A percentile compares a stretch with the other conserved stretches of the same genome.
Conservation (phyloP, 2,329 filamentous ascomycete species). For the Colletotrichum chlorophyti region DNA sequence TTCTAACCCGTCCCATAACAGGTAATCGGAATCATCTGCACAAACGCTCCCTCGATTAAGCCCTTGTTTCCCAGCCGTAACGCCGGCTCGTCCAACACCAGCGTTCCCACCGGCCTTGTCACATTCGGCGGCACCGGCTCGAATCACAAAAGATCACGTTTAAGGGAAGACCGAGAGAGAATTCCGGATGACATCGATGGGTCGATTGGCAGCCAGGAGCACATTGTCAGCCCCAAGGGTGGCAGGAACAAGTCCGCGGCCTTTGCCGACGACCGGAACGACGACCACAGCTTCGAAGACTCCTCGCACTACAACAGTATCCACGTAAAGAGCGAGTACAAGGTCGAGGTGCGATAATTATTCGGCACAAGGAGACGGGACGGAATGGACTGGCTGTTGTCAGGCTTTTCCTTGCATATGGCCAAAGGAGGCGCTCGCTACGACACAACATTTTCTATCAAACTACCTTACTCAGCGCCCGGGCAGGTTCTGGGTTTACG, state of each 20-base stretch:
- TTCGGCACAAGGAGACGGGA: too few species aligned
- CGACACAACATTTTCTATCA: too few species aligned
- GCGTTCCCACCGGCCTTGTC: constrained; percentile 11
- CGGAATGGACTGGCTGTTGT: too few species aligned
- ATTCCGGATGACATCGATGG: constrained; percentile 12
- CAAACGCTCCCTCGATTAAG: constrained; percentile 23
- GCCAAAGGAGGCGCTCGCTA: too few species aligned
- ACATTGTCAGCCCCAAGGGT: constrained; percentile 4
- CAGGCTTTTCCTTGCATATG: too few species aligned
- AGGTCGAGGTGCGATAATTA: constrained; percentile 6
- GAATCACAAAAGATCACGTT: constrained; percentile 3
- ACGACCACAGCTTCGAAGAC: constrained; percentile 14
- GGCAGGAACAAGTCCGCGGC: constrained; percentile 1
- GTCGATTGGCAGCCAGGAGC: constrained; percentile 19
- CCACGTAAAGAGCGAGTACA: constrained; percentile 21
- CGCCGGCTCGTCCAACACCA: constrained; percentile 5
- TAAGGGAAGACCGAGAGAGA: constrained; percentile 4
- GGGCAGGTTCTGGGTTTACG: too few species aligned
- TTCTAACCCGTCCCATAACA: not conserved
- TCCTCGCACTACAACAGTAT: not conserved
- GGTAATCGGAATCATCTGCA: constrained; percentile 21
- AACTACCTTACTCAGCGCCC: too few species aligned
- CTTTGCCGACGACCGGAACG: constrained; percentile 8
- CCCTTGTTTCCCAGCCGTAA: constrained; percentile 13
- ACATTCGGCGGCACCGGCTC: constrained; percentile 18